A percentile compares a stretch with the other conserved stretches of the same genome.
Evolutionary conservation across 2,329 filamentous ascomycete species (phyloP).

Genomic region (Ascochyta koolunga): DNA sequence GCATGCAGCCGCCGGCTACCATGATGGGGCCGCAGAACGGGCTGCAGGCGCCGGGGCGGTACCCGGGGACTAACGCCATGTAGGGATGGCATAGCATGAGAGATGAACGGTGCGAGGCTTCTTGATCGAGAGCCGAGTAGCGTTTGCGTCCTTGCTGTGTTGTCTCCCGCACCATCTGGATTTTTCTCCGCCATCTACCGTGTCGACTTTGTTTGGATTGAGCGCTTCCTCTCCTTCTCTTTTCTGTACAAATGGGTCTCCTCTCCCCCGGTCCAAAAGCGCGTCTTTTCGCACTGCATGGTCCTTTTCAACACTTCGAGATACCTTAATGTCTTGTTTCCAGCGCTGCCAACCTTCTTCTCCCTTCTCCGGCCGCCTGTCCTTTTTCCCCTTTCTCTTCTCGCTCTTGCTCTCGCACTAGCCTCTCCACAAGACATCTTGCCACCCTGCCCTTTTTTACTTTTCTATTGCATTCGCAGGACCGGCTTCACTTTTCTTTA

Average conservation of each 20-base stretch:
- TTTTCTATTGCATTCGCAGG: neutral
- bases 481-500: neutral
- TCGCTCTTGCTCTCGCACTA: neutral
- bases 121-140: neutral
- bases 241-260: constrained; percentile 12
- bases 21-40: constrained; percentile 35
- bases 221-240: neutral
- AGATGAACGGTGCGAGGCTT: neutral
- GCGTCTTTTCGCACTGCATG: neutral
- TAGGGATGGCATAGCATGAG: constrained; percentile 23
- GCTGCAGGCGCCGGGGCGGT: constrained; percentile 40
- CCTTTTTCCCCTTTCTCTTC: neutral
- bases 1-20: constrained; percentile 34
- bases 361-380: neutral
- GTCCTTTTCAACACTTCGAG: constrained; percentile 8
- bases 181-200: neutral
- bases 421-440: neutral
- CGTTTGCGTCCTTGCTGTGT: neutral
- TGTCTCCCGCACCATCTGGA: neutral
- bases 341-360: neutral
- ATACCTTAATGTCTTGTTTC: constrained; percentile 17
- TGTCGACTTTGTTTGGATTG: neutral
- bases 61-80: constrained; percentile 42
- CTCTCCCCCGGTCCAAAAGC: neutral
- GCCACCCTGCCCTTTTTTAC: neutral